A percentile compares a stretch with the other conserved stretches of the same genome.
phyloP scores from a whole-genome alignment of 2,329 filamentous ascomycete species.

The Clarireedia monteithiana region DNA sequence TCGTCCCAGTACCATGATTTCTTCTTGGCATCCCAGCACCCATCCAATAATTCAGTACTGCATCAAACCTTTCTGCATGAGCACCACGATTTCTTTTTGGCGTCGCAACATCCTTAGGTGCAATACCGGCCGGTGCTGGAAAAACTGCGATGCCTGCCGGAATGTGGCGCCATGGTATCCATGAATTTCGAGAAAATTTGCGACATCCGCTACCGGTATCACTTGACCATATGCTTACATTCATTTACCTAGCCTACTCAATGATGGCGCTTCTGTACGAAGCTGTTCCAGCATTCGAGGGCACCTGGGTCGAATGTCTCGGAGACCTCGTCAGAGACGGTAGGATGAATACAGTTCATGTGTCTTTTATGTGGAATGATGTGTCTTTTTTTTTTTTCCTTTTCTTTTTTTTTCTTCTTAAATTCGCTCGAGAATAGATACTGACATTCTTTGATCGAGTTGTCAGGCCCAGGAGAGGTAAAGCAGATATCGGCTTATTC shows the following conservation, averaged over 20 bases:
- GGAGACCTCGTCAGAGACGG: constrained; percentile 74
- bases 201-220: constrained; percentile 67
- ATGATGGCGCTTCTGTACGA: constrained; percentile 85
- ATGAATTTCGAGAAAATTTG: constrained; percentile 72
- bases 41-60: constrained; percentile 46
- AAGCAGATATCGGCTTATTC: no score
- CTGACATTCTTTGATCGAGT: no score
- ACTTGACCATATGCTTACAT: constrained; percentile 51
- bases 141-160: constrained; percentile 88
- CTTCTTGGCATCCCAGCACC: no score
- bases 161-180: constrained; percentile 92
- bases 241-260: constrained; percentile 81
- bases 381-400: no score
- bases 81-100: constrained; percentile 80
- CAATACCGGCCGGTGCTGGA: constrained; percentile 58
- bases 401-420: no score
- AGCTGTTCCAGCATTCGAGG: constrained; percentile 71
- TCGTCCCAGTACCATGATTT: constrained; percentile 77
- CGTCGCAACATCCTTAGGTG: constrained; percentile 79
- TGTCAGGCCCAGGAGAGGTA: no score
- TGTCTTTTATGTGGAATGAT: no score
- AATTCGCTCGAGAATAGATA: no score
- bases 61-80: constrained; percentile 77
- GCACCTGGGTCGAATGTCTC: constrained; percentile 81
- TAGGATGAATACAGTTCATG: constrained; percentile 31